A percentile compares a stretch with the other conserved stretches of the same genome.
These are phyloP conservation scores for Arabidopsis arenosa DNA, from an alignment of 345 rosid genomes.

Conservation along the genomic window DNA sequence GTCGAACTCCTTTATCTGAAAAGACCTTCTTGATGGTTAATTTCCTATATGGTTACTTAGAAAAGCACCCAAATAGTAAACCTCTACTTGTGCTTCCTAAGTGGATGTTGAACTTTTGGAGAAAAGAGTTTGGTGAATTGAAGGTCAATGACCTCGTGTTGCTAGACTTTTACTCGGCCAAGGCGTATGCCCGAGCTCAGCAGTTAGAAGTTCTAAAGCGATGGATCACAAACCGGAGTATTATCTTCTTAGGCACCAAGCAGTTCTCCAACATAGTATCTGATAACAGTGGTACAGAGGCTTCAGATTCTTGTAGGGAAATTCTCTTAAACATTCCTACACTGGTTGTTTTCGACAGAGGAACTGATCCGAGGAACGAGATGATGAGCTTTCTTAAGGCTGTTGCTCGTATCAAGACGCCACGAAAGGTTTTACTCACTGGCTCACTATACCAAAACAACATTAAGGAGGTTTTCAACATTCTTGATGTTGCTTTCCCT, in stretches of 20 bases:
- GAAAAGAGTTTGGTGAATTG: conserved; percentile 64
- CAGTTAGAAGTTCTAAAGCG: background rate
- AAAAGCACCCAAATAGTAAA: conserved; percentile 61
- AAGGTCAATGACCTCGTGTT: conserved; percentile 51
- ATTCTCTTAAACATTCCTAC: conserved; percentile 56
- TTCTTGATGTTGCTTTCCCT: conserved; percentile 63
- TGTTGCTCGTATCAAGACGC: conserved; percentile 63
- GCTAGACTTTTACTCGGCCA: background rate
- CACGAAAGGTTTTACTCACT: conserved; percentile 63
- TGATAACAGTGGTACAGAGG: conserved; percentile 40
- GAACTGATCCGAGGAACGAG: conserved; percentile 56
- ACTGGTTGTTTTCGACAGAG: conserved; percentile 65
- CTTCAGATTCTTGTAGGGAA: conserved; percentile 52
- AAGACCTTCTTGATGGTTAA: background rate
- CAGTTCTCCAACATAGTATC: conserved; percentile 63
- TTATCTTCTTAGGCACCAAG: conserved; percentile 65
- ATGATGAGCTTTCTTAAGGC: conserved; percentile 59
- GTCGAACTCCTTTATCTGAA: background rate
- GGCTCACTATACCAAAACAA: conserved; percentile 73
- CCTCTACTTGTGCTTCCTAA: conserved; percentile 68
- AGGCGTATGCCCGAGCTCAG: background rate
- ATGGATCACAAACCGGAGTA: conserved; percentile 48
- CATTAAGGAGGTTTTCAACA: conserved; percentile 68
- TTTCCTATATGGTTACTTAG: conserved; percentile 64
- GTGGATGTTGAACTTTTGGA: conserved; percentile 60